These are phyloP conservation scores for Phallus indusiatus DNA, from an alignment of 768 basidiomycete species.

Conservation along the genomic window DNA sequence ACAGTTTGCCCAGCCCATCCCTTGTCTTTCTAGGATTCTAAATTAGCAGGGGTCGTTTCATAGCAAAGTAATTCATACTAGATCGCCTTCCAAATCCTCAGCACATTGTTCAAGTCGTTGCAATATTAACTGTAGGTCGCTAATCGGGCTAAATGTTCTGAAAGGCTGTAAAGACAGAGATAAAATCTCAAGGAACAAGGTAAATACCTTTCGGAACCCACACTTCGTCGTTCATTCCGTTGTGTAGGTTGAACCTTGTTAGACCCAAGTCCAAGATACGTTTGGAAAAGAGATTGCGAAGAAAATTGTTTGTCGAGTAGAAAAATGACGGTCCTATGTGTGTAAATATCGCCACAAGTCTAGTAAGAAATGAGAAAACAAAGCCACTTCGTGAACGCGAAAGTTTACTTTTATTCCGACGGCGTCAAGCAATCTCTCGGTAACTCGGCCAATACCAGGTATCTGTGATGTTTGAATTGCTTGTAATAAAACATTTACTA, in stretches of 20 bases:
- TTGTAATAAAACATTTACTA: constrained; percentile 4
- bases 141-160: constrained; percentile 71
- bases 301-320: constrained; percentile 88
- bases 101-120: constrained; percentile 75
- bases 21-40: constrained; percentile 25
- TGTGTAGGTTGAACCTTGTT: constrained; percentile 68
- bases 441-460: constrained; percentile 85
- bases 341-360: constrained; percentile 87
- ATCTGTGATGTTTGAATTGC: constrained; percentile 25
- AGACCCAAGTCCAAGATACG: constrained; percentile 79
- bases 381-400: background rate
- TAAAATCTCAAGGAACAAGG: background rate
- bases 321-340: constrained; percentile 58
- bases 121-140: constrained; percentile 56
- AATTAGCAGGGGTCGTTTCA: background rate
- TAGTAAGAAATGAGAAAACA: constrained; percentile 21
- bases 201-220: constrained; percentile 76
- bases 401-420: constrained; percentile 67
- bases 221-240: constrained; percentile 82
- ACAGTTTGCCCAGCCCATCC: constrained; percentile 86
- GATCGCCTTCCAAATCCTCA: constrained; percentile 70
- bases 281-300: constrained; percentile 61
- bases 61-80: constrained; percentile 24
- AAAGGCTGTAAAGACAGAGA: background rate
- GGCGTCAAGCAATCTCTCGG: constrained; percentile 78